Conservation (phyloP, 208 protist genomes). For the Leishmania aethiopica region DNA sequence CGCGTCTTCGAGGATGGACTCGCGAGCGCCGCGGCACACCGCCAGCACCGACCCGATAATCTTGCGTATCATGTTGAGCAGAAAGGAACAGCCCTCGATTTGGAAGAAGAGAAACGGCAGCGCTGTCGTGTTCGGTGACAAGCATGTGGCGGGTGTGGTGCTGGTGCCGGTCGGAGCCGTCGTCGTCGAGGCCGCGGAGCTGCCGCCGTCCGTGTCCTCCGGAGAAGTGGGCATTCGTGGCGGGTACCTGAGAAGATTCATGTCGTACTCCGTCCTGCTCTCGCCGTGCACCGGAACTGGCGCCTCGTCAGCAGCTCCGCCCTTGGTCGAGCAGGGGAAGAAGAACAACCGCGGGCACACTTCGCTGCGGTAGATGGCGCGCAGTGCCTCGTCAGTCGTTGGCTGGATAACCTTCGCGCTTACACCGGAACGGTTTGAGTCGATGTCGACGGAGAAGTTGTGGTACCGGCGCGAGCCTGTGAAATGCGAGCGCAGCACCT, state of each 20-base stretch:
- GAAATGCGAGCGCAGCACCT: constrained; percentile 42
- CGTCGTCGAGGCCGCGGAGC: background rate
- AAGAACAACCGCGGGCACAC: constrained; percentile 64
- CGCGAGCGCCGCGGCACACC: constrained; percentile 58
- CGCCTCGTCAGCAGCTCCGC: background rate
- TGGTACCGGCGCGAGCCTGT: constrained; percentile 82
- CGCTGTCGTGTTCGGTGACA: constrained; percentile 5
- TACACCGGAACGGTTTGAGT: constrained; percentile 31
- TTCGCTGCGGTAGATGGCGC: constrained; percentile 74
- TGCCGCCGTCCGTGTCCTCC: background rate
- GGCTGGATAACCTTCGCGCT: constrained; percentile 61
- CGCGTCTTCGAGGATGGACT: constrained; percentile 46
- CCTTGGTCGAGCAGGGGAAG: constrained; percentile 24
- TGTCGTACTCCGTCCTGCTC: constrained; percentile 26
- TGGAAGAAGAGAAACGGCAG: constrained; percentile 83
- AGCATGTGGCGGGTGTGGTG: background rate
- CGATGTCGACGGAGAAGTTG: constrained; percentile 81
- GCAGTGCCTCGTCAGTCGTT: constrained; percentile 63
- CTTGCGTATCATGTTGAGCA: constrained; percentile 92
- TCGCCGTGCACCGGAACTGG: constrained; percentile 13
- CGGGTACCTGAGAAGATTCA: constrained; percentile 4
- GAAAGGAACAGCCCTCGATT: constrained; percentile 83
- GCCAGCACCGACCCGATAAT: constrained; percentile 76
- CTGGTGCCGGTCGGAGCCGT: background rate
- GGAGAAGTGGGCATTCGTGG: background rate